Conservation (phyloP, 331 rosid genomes). For the Quercus tomentella region DNA sequence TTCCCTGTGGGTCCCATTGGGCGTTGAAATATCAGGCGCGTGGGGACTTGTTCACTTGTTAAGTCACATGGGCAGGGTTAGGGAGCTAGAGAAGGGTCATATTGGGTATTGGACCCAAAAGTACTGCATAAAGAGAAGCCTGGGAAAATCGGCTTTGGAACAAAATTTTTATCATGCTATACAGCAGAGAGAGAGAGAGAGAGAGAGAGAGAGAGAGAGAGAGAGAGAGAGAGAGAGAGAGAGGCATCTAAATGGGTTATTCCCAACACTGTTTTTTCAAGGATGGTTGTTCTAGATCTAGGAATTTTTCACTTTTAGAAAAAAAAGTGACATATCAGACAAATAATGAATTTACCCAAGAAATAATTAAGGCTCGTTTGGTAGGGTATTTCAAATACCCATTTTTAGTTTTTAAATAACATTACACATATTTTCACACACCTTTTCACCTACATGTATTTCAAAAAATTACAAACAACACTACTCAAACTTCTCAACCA, state of each 20-base stretch:
- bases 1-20: not conserved
- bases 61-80: not conserved
- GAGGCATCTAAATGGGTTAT: not conserved
- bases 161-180: not conserved
- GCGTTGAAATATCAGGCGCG: not conserved
- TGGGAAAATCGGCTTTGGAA: not conserved
- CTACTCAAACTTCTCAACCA: no score
- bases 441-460: no score
- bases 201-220: no score
- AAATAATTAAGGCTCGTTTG: no score
- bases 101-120: not conserved
- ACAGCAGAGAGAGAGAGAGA: not conserved
- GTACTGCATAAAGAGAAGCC: not conserved
- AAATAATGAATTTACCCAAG: no score
- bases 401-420: no score
- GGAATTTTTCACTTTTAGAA: not conserved
- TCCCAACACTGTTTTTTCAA: constrained; percentile 17
- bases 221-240: no score
- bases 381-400: no score
- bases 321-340: no score
- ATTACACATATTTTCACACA: no score
- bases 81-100: not conserved
- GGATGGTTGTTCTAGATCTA: constrained; percentile 29
- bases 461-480: no score
- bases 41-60: not conserved